Evolutionary conservation across 768 basidiomycete genomes (phyloP).

Genomic region (Lentinula edodes): DNA sequence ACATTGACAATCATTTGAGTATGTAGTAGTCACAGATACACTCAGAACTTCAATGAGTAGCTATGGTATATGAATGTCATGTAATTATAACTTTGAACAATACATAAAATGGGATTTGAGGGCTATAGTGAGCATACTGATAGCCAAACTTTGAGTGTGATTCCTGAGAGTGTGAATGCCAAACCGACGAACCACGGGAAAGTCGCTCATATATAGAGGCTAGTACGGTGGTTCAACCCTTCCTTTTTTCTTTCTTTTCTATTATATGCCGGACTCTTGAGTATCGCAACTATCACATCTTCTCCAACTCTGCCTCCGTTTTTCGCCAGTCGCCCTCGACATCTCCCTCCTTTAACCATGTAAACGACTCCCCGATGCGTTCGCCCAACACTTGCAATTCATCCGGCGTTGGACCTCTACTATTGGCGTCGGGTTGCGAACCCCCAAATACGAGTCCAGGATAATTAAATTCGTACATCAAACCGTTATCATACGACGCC

Average conservation of each 20-base stretch:
- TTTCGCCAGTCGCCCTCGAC: slow-evolving; percentile 15
- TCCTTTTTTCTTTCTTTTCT: too few relatives aligned
- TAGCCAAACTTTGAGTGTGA: neutral
- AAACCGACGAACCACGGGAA: neutral
- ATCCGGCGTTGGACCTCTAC: neutral
- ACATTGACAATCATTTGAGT: too few relatives aligned
- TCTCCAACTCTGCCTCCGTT: slow-evolving; percentile 6
- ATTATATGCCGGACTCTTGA: neutral
- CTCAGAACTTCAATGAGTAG: too few relatives aligned
- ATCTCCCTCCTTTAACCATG: slow-evolving; percentile 16
- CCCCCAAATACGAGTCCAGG: slow-evolving; percentile 6
- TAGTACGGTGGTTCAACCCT: neutral
- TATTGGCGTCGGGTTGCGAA: neutral
- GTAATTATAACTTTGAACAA: neutral
- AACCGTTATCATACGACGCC: slow-evolving; percentile 13
- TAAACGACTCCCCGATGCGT: slow-evolving; percentile 13
- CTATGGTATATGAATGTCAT: too few relatives aligned
- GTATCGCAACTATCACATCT: neutral
- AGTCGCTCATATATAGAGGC: neutral
- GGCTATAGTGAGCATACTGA: neutral
- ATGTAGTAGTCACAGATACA: too few relatives aligned
- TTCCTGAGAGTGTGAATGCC: neutral
- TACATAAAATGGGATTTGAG: neutral
- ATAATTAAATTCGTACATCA: slow-evolving; percentile 14
- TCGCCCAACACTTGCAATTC: slow-evolving; percentile 10